Evolutionary conservation across 345 rosid genomes (phyloP).

Genomic region (Linum usitatissimum): DNA sequence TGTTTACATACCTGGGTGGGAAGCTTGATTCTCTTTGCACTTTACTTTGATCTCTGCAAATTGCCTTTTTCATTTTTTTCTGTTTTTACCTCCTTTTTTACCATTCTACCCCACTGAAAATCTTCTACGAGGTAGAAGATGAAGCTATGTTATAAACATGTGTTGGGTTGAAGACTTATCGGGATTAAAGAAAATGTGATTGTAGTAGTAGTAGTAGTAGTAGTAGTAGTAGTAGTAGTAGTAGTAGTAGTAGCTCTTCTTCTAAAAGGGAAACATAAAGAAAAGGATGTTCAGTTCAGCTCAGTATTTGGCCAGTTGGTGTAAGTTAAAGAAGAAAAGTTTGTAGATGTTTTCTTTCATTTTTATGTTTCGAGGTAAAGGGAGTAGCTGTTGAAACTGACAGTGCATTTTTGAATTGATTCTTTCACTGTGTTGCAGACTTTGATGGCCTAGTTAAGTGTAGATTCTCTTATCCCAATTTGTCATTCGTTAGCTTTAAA

Average conservation of each 20-base stretch:
- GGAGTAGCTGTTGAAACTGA: conserved; percentile 42
- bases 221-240: no score
- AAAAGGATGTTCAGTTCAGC: conserved; percentile 38
- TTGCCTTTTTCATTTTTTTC: conserved; percentile 5
- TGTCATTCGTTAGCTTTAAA: background rate
- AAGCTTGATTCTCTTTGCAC: conserved; percentile 28
- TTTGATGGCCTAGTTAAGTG: no score
- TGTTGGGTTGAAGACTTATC: conserved; percentile 36
- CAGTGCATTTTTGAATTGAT: conserved; percentile 42
- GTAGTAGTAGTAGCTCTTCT: no score
- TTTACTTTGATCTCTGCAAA: conserved; percentile 15
- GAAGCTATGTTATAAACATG: conserved; percentile 25
- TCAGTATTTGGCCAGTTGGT: conserved; percentile 13
- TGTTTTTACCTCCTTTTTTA: conserved; percentile 21
- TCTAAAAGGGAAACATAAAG: conserved; percentile 22
- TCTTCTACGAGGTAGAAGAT: conserved; percentile 31
- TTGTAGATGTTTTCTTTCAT: conserved; percentile 19
- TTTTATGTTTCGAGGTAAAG: conserved; percentile 47
- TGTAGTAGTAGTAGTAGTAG: conserved; percentile 22
- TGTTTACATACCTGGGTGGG: conserved; percentile 26
- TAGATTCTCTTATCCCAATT: background rate
- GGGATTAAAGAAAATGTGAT: conserved; percentile 31
- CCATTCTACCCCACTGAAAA: background rate
- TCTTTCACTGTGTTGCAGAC: conserved; percentile 35
- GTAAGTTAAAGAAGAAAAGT: background rate